These are phyloP conservation scores for Scheffersomyces amazonensis DNA, from an alignment of 805 yeast genomes.

Conservation along the genomic window DNA sequence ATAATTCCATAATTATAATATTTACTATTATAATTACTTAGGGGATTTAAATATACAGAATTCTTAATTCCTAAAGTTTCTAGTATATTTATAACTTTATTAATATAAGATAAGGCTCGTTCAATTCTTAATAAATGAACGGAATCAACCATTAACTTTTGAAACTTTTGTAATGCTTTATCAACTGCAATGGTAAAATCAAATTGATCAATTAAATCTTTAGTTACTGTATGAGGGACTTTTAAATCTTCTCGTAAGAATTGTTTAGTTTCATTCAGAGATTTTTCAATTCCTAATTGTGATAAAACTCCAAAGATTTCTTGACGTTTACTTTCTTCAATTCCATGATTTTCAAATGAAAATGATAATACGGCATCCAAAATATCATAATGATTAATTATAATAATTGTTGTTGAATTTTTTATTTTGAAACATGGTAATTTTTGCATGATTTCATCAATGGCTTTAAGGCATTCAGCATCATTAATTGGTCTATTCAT, in stretches of 20 bases:
- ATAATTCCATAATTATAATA: constrained; percentile 80
- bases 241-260: constrained; percentile 53
- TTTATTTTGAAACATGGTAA: constrained; percentile 63
- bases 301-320: constrained; percentile 72
- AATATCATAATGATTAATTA: constrained; percentile 79
- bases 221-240: constrained; percentile 76
- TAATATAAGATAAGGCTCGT: constrained; percentile 58
- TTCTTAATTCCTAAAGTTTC: constrained; percentile 58
- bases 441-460: constrained; percentile 65
- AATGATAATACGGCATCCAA: constrained; percentile 59
- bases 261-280: constrained; percentile 53
- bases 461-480: constrained; percentile 83
- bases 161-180: constrained; percentile 58
- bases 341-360: constrained; percentile 78
- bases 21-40: constrained; percentile 76
- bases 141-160: constrained; percentile 71
- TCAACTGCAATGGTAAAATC: constrained; percentile 73
- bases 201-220: constrained; percentile 71
- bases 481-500: constrained; percentile 55
- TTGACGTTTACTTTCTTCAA: constrained; percentile 57
- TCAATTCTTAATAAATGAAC: constrained; percentile 62
- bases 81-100: constrained; percentile 52
- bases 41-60: constrained; percentile 67
- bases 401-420: constrained; percentile 51
- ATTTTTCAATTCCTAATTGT: constrained; percentile 68